Conservation (phyloP, 306 rosid species). For the Dalbergia cochinchinensis region DNA sequence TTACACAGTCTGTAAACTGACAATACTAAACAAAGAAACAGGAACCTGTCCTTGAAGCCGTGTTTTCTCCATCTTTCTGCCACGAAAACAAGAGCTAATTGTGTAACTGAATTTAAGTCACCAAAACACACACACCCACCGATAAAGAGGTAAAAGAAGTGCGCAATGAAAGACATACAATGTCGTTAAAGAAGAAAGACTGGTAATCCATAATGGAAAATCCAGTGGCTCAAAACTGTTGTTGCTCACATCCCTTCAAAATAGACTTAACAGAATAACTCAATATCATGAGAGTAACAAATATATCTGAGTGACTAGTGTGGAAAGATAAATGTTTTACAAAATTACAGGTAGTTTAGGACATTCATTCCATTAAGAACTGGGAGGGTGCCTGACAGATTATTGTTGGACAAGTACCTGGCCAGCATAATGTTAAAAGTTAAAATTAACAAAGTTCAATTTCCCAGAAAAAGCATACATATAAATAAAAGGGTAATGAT, state of each 20-base stretch:
- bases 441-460: constrained; percentile 17
- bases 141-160: constrained; percentile 24
- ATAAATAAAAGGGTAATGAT: too few species aligned
- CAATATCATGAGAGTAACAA: neutral
- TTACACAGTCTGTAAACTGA: constrained; percentile 61
- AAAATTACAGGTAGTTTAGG: constrained; percentile 56
- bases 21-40: constrained; percentile 51
- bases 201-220: constrained; percentile 61
- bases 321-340: neutral
- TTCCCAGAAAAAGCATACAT: constrained; percentile 9
- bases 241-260: constrained; percentile 69
- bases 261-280: constrained; percentile 3
- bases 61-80: constrained; percentile 65
- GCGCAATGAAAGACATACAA: constrained; percentile 56
- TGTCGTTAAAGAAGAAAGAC: constrained; percentile 48
- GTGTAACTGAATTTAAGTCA: constrained; percentile 9
- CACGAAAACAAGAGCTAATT: constrained; percentile 23
- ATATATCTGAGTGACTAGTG: neutral
- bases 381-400: constrained; percentile 57
- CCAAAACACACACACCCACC: neutral
- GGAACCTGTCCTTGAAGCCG: constrained; percentile 58
- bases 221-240: constrained; percentile 51
- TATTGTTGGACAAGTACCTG: constrained; percentile 67
- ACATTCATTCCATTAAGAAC: constrained; percentile 48
- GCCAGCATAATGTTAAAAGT: constrained; percentile 11